phyloP scores from a whole-genome alignment of 169 alveolate species.

The Fabrea salina region DNA sequence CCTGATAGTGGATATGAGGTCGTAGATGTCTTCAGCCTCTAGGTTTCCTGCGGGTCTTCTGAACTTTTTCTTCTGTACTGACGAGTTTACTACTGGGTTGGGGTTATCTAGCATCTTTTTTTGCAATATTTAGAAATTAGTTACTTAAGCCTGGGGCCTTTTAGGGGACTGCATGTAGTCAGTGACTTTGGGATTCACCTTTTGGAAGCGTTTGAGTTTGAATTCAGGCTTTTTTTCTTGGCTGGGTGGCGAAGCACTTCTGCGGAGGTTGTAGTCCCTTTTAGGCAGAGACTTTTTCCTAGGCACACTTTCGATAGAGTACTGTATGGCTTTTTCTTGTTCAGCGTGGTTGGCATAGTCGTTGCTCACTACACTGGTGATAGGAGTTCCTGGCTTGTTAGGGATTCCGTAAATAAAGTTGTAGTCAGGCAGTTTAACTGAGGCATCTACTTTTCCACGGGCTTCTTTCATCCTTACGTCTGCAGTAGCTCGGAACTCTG shows the following conservation, averaged over 20 bases:
- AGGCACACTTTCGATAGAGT: neutral
- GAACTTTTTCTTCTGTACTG: neutral
- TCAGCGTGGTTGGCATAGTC: conserved; percentile 14
- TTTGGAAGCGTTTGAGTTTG: conserved; percentile 26
- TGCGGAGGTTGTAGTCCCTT: neutral
- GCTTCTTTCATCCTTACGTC: neutral
- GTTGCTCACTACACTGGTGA: neutral
- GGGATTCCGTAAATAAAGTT: conserved; percentile 17
- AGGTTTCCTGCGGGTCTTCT: conserved; percentile 22
- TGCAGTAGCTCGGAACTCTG: neutral
- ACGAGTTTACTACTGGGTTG: neutral
- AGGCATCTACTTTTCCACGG: neutral
- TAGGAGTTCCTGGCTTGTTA: conserved; percentile 26
- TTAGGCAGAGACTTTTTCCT: neutral
- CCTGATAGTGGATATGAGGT: conserved; percentile 87
- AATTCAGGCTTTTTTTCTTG: neutral
- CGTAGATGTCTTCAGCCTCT: conserved; percentile 85
- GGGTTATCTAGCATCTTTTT: conserved; percentile 27
- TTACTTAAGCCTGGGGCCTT: too few relatives aligned
- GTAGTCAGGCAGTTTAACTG: neutral
- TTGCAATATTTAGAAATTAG: too few relatives aligned
- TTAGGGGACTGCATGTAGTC: too few relatives aligned
- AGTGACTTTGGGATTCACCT: conserved; percentile 21
- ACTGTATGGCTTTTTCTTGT: neutral
- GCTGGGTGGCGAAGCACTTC: neutral